Conservation (phyloP, 345 rosid genomes). For the rapeseed (Brassica napus) region Da-Ae NC_063452.1:23087001-23087500, state of each 20-base stretch:
- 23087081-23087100: neutral
- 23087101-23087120: neutral
- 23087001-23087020: conserved; percentile 91
- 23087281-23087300: neutral
- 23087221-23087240: neutral
- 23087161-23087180: neutral
- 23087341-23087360: neutral
- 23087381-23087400: neutral
- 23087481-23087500: neutral
- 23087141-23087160: neutral
- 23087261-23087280: neutral
- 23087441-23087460: neutral
- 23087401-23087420: neutral
- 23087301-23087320: neutral
- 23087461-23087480: neutral
- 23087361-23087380: neutral
- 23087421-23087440: neutral
- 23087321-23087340: too few species aligned
- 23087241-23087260: neutral
- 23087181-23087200: neutral
- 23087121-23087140: neutral
- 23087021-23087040: conserved; percentile 93
- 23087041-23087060: conserved; percentile 97
- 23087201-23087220: neutral
- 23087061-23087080: neutral